Conservation (phyloP, 1,284 basidiomycete genomes). For the Apiotrichum mycotoxinovorans region DNA sequence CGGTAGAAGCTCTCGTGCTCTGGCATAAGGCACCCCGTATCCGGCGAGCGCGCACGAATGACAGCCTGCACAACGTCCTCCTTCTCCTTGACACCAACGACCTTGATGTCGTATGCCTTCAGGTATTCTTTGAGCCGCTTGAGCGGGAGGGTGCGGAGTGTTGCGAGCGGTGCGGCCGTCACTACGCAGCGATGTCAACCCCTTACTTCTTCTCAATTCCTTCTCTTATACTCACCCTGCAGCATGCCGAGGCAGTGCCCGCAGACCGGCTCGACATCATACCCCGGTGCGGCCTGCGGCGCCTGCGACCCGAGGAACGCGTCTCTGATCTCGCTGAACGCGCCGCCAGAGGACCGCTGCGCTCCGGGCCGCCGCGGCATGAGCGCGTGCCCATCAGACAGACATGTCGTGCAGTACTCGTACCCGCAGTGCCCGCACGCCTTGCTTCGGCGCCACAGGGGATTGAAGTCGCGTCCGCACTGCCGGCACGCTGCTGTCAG, state of each 20-base stretch:
- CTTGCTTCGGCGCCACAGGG: conserved; percentile 40
- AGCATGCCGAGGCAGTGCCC: conserved; percentile 42
- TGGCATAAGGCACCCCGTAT: conserved; percentile 40
- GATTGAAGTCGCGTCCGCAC: conserved; percentile 47
- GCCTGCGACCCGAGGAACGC: conserved; percentile 22
- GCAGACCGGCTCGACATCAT: conserved; percentile 47
- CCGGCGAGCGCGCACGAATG: conserved; percentile 34
- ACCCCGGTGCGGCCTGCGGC: conserved; percentile 28
- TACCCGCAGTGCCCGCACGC: conserved; percentile 49
- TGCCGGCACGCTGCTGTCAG: conserved; percentile 38
- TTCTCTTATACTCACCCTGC: conserved; percentile 43
- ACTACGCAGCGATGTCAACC: conserved; percentile 24
- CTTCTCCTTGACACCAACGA: conserved; percentile 43
- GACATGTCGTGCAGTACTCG: conserved; percentile 44
- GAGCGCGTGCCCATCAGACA: conserved; percentile 46
- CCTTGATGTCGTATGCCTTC: conserved; percentile 42
- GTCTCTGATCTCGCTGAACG: conserved; percentile 27
- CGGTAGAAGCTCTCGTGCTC: conserved; percentile 48
- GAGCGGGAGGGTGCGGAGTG: conserved; percentile 41
- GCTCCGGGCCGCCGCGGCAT: conserved; percentile 38
- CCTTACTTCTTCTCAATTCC: neutral
- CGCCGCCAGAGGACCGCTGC: neutral
- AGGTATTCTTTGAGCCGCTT: conserved; percentile 49
- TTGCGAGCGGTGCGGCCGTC: conserved; percentile 38
- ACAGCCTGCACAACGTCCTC: conserved; percentile 48